Evolutionary conservation across 2,329 filamentous ascomycete species (phyloP), one percentile per base, ranked within the genome.

Genomic region (Plenodomus tracheiphilus): DNA sequence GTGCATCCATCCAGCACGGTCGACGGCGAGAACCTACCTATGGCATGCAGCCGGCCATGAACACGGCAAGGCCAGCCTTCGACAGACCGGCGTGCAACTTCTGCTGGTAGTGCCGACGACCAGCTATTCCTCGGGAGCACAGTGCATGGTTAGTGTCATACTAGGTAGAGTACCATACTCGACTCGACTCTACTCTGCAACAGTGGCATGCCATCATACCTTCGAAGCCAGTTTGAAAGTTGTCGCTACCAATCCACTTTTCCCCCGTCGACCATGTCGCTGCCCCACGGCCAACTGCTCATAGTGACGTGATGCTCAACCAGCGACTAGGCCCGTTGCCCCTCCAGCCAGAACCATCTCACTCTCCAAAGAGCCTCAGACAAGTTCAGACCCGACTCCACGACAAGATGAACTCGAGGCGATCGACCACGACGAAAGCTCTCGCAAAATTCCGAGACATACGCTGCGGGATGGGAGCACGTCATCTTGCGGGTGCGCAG

Each of bases 251-350:
- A 45, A n/a, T 32, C 41, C 41, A 40, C 41, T 28, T 35, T 49
- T 42, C 21, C 43, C 28, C 9, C 22, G 40, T 47, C 49, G 36
- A 47, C 21, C 9, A 50, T 45, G 41, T 20, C 13, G 16, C 35
- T 9, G 43, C 16, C 17, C 43, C 15, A 30, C 35, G 19, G n/a
- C 4, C 8, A 21, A 15, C 10, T 9, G n/a, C 34, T 38, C 39
- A 11, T 15, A 19, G 19, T 34, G 19, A 28, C 25, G 39, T 16
- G 25, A 17, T 21, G 15, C 11, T 6, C n/a, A 16, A 6, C 10
- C 13, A 36, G 28, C 35, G n/a, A n/a, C n/a, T n/a, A n/a, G n/a
- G n/a, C n/a, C n/a, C n/a, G n/a, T n/a, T n/a, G n/a, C n/a, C n/a
- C n/a, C n/a, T n/a, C n/a, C n/a, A n/a, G n/a, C n/a, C n/a, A n/a